phyloP scores from a whole-genome alignment of 2,329 filamentous ascomycete species.

The Myriosclerotinia scirpicola region DNA sequence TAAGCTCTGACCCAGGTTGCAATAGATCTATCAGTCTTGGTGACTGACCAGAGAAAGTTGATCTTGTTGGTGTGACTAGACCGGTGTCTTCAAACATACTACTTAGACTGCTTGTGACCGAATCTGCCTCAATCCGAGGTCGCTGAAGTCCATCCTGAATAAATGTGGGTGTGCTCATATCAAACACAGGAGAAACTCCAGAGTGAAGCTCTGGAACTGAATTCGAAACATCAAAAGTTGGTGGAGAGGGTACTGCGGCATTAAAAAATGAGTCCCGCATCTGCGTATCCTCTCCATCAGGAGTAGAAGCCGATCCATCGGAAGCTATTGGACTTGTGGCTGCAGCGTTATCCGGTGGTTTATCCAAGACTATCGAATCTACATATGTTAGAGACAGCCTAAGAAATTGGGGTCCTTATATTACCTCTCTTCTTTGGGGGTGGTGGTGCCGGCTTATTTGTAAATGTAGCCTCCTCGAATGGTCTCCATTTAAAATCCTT shows the following conservation, averaged over 20 bases:
- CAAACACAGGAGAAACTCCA: slow-evolving; percentile 37
- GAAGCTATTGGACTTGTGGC: slow-evolving; percentile 32
- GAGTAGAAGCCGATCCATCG: slow-evolving; percentile 34
- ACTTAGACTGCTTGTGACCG: slow-evolving; percentile 42
- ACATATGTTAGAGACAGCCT: slow-evolving; percentile 27
- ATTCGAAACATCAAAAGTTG: slow-evolving; percentile 18
- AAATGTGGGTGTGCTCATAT: slow-evolving; percentile 39
- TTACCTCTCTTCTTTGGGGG: slow-evolving; percentile 35
- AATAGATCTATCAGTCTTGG: slow-evolving; percentile 50
- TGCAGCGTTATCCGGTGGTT: slow-evolving; percentile 28
- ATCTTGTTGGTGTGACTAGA: slow-evolving; percentile 36
- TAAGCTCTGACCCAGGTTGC: slow-evolving; percentile 50
- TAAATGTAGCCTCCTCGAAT: slow-evolving; percentile 63
- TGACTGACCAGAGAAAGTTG: slow-evolving; percentile 46
- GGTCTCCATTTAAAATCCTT: slow-evolving; percentile 76
- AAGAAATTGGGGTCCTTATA: not conserved
- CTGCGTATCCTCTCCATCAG: slow-evolving; percentile 32
- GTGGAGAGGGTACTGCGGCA: slow-evolving; percentile 34
- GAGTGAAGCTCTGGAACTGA: slow-evolving; percentile 33
- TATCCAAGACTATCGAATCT: slow-evolving; percentile 33
- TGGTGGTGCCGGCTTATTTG: slow-evolving; percentile 42
- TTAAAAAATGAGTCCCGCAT: slow-evolving; percentile 40
- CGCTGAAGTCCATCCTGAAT: slow-evolving; percentile 31
- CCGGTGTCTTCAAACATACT: slow-evolving; percentile 43
- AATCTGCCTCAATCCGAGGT: slow-evolving; percentile 40